phyloP scores from a whole-genome alignment of 2,329 filamentous ascomycete species.

The Aureobasidium sp. region DNA sequence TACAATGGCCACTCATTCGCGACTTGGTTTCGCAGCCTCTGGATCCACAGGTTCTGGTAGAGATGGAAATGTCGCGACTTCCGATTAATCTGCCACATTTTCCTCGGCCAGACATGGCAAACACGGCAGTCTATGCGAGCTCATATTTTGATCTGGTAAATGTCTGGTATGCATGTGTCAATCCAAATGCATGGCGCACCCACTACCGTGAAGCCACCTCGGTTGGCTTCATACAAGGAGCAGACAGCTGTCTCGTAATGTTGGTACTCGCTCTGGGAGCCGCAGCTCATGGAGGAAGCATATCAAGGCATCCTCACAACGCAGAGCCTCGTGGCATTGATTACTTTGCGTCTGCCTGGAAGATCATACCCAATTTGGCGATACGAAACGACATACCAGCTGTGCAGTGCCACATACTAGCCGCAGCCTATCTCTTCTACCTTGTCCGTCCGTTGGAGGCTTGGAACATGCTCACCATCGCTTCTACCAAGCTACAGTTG shows the following conservation, averaged over 20 bases:
- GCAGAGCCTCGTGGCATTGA: slow-evolving; percentile 68
- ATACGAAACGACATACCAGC: slow-evolving; percentile 71
- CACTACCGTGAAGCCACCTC: slow-evolving; percentile 70
- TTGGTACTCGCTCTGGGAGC: slow-evolving; percentile 71
- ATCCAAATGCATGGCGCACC: slow-evolving; percentile 70
- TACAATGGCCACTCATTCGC: slow-evolving; percentile 75
- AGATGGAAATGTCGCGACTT: slow-evolving; percentile 72
- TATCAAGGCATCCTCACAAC: slow-evolving; percentile 61
- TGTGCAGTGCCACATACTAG: slow-evolving; percentile 72
- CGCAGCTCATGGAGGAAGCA: slow-evolving; percentile 68
- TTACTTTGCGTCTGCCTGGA: slow-evolving; percentile 77
- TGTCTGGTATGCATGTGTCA: slow-evolving; percentile 79
- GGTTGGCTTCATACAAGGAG: slow-evolving; percentile 68
- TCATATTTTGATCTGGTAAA: slow-evolving; percentile 78
- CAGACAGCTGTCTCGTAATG: slow-evolving; percentile 75
- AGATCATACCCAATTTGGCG: slow-evolving; percentile 69
- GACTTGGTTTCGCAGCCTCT: slow-evolving; percentile 71
- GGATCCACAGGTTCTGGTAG: slow-evolving; percentile 72
- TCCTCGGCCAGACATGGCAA: slow-evolving; percentile 64
- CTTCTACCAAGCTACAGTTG: slow-evolving; percentile 74
- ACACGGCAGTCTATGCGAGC: slow-evolving; percentile 67
- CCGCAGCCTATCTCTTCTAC: slow-evolving; percentile 77
- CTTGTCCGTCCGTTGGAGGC: slow-evolving; percentile 75
- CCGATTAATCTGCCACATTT: slow-evolving; percentile 56
- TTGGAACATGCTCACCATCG: slow-evolving; percentile 72